A percentile compares a stretch with the other conserved stretches of the same genome.
phyloP scores from a whole-genome alignment of 176 grass and related monocot species.

The Chrysopogon serrulatus region DNA sequence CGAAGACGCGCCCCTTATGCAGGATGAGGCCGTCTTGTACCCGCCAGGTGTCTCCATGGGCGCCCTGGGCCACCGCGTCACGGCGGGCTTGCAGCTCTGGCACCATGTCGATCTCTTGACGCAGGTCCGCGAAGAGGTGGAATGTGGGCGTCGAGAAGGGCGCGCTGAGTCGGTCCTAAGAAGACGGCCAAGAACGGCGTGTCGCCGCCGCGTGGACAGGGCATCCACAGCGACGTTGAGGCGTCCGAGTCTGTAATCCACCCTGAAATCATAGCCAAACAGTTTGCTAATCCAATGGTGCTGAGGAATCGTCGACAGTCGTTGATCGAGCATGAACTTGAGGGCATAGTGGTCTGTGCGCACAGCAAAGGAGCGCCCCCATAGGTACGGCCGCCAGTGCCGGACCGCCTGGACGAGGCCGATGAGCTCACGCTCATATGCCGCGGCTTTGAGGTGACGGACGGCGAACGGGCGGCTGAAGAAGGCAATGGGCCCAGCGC shows the following conservation, averaged over 20 bases:
- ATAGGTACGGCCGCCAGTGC: background rate
- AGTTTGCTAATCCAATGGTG: background rate
- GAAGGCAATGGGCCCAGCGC: background rate
- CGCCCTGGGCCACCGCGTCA: accelerated
- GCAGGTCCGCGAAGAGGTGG: background rate
- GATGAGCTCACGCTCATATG: background rate
- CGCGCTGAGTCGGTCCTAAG: no score
- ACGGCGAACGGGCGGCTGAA: background rate
- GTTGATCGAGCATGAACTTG: background rate
- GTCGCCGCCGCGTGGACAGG: background rate
- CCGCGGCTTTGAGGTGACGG: background rate
- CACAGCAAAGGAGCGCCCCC: accelerated
- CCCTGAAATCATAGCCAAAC: background rate
- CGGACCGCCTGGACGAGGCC: background rate
- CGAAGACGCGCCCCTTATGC: accelerated
- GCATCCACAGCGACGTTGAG: background rate
- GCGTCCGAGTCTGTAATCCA: accelerated
- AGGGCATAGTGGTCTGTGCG: background rate
- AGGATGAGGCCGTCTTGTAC: background rate
- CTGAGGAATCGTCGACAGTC: background rate
- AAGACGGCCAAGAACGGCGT: no score
- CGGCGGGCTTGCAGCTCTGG: accelerated
- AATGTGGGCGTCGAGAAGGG: background rate
- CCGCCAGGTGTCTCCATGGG: background rate
- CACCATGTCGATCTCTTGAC: no score